A percentile compares a stretch with the other conserved stretches of the same genome.
These are phyloP conservation scores for Cronartium ribicola DNA, from an alignment of 1,284 basidiomycete genomes.

Conservation along the genomic window DNA sequence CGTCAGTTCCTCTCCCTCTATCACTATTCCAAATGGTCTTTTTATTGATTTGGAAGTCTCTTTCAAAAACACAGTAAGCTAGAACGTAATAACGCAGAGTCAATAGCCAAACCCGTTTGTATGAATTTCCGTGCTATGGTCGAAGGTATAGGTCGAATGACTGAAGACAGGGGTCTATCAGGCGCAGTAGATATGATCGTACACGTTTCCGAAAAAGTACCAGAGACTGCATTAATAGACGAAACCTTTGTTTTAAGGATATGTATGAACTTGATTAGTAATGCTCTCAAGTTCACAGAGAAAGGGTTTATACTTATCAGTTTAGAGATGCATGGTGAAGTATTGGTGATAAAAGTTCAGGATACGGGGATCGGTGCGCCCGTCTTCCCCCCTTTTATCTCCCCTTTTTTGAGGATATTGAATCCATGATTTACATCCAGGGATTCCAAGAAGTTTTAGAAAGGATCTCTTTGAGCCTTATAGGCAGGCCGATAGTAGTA, in stretches of 20 bases:
- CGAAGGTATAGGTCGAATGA: slow-evolving; percentile 38
- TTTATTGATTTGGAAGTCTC: slow-evolving; percentile 35
- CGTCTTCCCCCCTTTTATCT: neutral
- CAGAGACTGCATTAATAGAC: slow-evolving; percentile 43
- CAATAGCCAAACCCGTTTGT: slow-evolving; percentile 22
- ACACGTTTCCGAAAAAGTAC: slow-evolving; percentile 43
- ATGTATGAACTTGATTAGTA: slow-evolving; percentile 46
- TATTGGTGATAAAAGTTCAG: slow-evolving; percentile 43
- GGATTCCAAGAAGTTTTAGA: slow-evolving; percentile 29
- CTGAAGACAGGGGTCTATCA: slow-evolving; percentile 38
- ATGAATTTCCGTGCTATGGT: slow-evolving; percentile 27
- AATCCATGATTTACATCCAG: neutral
- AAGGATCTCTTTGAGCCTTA: slow-evolving; percentile 45
- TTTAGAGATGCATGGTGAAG: slow-evolving; percentile 26
- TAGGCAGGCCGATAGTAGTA: slow-evolving; percentile 45
- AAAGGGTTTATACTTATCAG: slow-evolving; percentile 44
- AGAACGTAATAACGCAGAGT: slow-evolving; percentile 36
- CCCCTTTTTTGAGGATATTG: neutral
- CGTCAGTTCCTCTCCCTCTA: slow-evolving; percentile 36
- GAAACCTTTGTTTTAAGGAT: slow-evolving; percentile 45
- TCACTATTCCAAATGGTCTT: slow-evolving; percentile 16
- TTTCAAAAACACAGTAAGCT: slow-evolving; percentile 36
- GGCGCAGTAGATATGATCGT: slow-evolving; percentile 44
- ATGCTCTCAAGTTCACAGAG: slow-evolving; percentile 45
- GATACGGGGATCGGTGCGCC: slow-evolving; percentile 44